Base-by-base conservation (phyloP, 768 basidiomycete genomes). In the Termitomyces titanicus region DNA sequence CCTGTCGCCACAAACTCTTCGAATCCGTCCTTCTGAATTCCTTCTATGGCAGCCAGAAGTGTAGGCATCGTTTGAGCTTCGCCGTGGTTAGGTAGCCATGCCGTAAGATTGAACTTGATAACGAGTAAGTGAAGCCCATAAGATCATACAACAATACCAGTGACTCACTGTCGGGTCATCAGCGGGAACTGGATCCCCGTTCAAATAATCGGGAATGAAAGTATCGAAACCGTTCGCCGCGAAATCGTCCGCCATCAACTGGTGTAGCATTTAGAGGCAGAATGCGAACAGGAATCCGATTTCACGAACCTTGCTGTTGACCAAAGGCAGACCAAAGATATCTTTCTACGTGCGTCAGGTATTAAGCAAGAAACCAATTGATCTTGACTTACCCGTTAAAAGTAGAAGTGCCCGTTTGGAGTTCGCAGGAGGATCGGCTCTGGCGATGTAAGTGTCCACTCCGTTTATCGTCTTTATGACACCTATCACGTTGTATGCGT, bases 21-120 rank as follows among this genome's bases (percentile, higher is more conserved):
- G 33, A 76, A 64, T 11, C 75, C 77, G 29, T 70, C 43, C 6
- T 60, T 64, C 51, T 71, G 72, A 48, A 79, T 68, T 1, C 62
- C 67, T 9, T 49, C 61, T 35, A 74, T 64, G 34, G 72, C 64
- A 12, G 64, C 65, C 56, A 74, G 68, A 38, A 75, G 58, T 2
- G 60, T 50, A 0, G 72, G 68, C 17, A 68, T 67, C 0, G 70
- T 72, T 40, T 64, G 62, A 13, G 61, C 66, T 40, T 65, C 60
- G 4, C 65, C 65, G 51, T 74, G 72, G 25, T 63, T 65, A 4
- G 50, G 38, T 17, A 71, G 3, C 76, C 74, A 79, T 9, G 48
- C 63, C 17, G 64, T 64, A 8, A 61, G 39, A 53, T 68, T 59
- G 53, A 63, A 63, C 54, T 27, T 22, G 18, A 11, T 10, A 20